phyloP scores from a whole-genome alignment of 345 rosid genomes.

The Cardamine occulta region DNA sequence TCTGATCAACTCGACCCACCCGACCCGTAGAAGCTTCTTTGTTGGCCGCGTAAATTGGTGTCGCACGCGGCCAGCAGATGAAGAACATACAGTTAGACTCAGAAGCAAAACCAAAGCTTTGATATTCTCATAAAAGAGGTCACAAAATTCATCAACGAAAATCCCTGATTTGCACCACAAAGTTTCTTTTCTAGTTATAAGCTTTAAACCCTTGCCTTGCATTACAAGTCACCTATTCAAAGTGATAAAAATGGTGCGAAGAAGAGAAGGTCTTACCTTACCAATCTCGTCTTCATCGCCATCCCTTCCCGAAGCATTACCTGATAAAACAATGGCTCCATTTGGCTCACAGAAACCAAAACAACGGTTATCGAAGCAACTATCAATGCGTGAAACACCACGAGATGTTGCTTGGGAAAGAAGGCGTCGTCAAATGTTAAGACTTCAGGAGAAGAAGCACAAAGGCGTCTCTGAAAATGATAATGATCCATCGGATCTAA shows the following conservation, averaged over 20 bases:
- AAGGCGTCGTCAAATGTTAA: slow-evolving; percentile 70
- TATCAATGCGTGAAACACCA: slow-evolving; percentile 83
- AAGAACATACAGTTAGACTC: slow-evolving; percentile 42
- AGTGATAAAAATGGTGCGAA: slow-evolving; percentile 34
- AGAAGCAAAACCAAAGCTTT: slow-evolving; percentile 36
- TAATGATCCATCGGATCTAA: slow-evolving; percentile 62
- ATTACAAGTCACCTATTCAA: slow-evolving; percentile 7
- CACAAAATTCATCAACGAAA: background rate
- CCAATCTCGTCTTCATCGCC: slow-evolving; percentile 47
- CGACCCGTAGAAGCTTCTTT: slow-evolving; percentile 35
- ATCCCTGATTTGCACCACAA: slow-evolving; percentile 16
- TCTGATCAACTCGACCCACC: slow-evolving; percentile 41
- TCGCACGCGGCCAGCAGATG: slow-evolving; percentile 50
- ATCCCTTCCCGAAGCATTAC: slow-evolving; percentile 42
- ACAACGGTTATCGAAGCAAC: slow-evolving; percentile 67
- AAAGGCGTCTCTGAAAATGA: slow-evolving; percentile 44
- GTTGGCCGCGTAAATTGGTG: slow-evolving; percentile 52
- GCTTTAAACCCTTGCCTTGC: background rate
- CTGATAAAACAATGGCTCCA: slow-evolving; percentile 49
- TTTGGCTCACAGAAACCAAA: slow-evolving; percentile 32
- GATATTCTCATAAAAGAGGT: slow-evolving; percentile 11
- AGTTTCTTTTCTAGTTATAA: background rate
- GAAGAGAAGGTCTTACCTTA: slow-evolving; percentile 38
- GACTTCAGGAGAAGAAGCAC: slow-evolving; percentile 53
- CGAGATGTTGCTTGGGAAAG: slow-evolving; percentile 88